Percentiles rank a stretch among this genome's conserved stretches.
Evolutionary conservation across 2,329 filamentous ascomycete species (phyloP).

Genomic region (Fusarium mundagurra): DNA sequence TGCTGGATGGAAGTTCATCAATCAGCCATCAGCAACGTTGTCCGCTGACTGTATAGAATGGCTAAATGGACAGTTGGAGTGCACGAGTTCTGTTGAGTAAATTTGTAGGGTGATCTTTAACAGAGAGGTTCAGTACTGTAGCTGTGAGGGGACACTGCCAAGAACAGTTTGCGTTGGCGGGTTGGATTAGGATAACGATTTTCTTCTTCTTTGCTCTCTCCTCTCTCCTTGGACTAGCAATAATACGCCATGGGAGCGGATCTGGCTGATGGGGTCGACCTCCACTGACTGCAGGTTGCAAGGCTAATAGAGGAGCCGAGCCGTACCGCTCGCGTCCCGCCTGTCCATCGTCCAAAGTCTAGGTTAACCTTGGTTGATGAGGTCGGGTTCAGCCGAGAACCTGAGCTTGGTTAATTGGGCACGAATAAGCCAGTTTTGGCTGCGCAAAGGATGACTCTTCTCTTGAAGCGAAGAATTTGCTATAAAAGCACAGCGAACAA

Average conservation of each 20-base stretch:
- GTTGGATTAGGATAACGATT: neutral
- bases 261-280: conserved; percentile 18
- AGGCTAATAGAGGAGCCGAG: conserved; percentile 38
- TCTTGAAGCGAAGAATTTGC: neutral
- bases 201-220: neutral
- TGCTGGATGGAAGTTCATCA: neutral
- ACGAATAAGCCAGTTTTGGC: conserved; percentile 8
- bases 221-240: neutral
- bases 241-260: conserved; percentile 25
- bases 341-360: conserved; percentile 30
- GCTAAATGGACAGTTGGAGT: neutral
- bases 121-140: neutral
- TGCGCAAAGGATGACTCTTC: neutral
- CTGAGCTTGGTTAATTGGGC: neutral
- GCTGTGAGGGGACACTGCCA: neutral
- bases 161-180: neutral
- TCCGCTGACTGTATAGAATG: neutral
- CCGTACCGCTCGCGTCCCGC: conserved; percentile 38
- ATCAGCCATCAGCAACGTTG: neutral
- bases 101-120: neutral
- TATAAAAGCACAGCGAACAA: neutral
- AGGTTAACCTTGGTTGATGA: conserved; percentile 11
- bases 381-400: conserved; percentile 30
- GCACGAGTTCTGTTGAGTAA: neutral
- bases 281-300: conserved; percentile 29